A percentile compares a stretch with the other conserved stretches of the same genome.
Conservation (phyloP, 306 rosid species). For the Elaeagnus macrophylla region DNA sequence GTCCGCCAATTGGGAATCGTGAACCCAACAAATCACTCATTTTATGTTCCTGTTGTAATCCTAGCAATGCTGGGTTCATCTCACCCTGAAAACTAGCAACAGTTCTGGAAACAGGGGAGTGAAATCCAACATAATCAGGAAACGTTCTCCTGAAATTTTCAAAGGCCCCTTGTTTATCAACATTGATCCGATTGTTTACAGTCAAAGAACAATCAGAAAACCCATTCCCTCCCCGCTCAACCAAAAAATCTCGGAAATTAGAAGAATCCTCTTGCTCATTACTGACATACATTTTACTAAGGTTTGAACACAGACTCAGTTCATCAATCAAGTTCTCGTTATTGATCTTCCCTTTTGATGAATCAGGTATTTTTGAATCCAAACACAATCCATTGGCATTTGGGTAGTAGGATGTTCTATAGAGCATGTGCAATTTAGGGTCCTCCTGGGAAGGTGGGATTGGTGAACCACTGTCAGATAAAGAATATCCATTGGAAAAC, state of each 20-base stretch:
- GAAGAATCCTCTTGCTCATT: constrained; percentile 22
- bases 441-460: constrained; percentile 40
- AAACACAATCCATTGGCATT: constrained; percentile 14
- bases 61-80: constrained; percentile 20
- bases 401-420: constrained; percentile 11
- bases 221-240: background rate
- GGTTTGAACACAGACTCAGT: constrained; percentile 24
- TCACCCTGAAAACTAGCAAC: constrained; percentile 11
- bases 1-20: constrained; percentile 1
- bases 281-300: constrained; percentile 29
- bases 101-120: constrained; percentile 17
- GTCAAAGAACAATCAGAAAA: constrained; percentile 8
- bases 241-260: constrained; percentile 10
- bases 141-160: constrained; percentile 17
- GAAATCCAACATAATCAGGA: constrained; percentile 18
- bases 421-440: constrained; percentile 24
- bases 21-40: constrained; percentile 21
- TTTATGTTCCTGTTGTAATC: constrained; percentile 17
- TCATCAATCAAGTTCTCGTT: constrained; percentile 35
- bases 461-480: constrained; percentile 47
- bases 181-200: constrained; percentile 20
- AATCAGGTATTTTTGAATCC: constrained; percentile 23
- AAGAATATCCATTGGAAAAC: constrained; percentile 36
- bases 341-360: constrained; percentile 16
- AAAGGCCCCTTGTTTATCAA: constrained; percentile 2